A percentile compares a stretch with the other conserved stretches of the same genome.
phyloP scores from a whole-genome alignment of 2,329 filamentous ascomycete species.

The Tympanopsis confertula region DNA sequence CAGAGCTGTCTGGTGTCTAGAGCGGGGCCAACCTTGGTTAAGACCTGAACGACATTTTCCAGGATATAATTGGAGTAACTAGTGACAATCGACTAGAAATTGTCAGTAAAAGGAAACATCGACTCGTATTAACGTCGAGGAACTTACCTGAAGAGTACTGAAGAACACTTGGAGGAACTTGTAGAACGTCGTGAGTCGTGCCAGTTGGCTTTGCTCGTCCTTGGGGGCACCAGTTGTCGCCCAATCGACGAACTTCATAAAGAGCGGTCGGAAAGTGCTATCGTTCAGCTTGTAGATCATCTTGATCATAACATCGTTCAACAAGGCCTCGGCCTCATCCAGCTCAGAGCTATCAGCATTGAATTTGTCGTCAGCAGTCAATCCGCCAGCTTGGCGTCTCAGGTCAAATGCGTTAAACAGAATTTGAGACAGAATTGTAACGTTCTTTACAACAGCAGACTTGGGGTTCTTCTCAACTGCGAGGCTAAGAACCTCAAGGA shows the following conservation, averaged over 20 bases:
- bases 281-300: constrained; percentile 98
- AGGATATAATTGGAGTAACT: constrained; percentile 79
- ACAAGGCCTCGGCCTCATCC: constrained; percentile 45
- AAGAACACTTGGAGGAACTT: constrained; percentile 1
- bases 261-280: constrained; percentile 81
- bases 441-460: constrained; percentile 64
- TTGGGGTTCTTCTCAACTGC: constrained; percentile 72
- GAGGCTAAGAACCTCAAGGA: constrained; percentile 56
- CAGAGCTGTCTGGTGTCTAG: constrained; percentile 50
- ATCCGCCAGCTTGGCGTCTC: constrained; percentile 39
- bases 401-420: constrained; percentile 53
- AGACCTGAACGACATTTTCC: constrained; percentile 58
- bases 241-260: constrained; percentile 78
- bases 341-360: constrained; percentile 32
- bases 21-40: constrained; percentile 32
- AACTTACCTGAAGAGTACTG: constrained; percentile 42
- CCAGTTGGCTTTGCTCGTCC: constrained; percentile 13
- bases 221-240: constrained; percentile 45
- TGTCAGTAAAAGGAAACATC: constrained; percentile 67
- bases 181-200: constrained; percentile 1
- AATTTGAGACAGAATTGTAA: constrained; percentile 54
- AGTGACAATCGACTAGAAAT: constrained; percentile 86
- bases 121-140: constrained; percentile 74
- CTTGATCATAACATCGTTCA: constrained; percentile 66
- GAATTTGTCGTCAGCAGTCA: constrained; percentile 22